phyloP scores from a whole-genome alignment of 192 early-diverging fungal species.

The Thamnidium elegans region DNA sequence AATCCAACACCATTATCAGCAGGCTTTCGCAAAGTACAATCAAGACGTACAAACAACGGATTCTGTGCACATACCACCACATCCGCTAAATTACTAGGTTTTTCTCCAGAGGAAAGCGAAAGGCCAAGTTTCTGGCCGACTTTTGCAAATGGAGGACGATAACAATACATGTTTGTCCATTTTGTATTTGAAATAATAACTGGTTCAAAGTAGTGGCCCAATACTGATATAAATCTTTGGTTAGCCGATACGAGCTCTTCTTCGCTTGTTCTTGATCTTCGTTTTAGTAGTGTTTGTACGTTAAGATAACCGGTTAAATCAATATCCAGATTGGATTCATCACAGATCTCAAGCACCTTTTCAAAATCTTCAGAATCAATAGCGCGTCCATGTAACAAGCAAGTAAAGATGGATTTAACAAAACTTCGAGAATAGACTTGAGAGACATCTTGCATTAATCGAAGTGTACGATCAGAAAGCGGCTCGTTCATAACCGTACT shows the following conservation, averaged over 20 bases:
- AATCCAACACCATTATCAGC: conserved; percentile 27
- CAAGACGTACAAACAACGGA: conserved; percentile 67
- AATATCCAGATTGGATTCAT: conserved; percentile 48
- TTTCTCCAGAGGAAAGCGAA: conserved; percentile 34
- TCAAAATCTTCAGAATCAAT: conserved; percentile 46
- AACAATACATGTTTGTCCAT: conserved; percentile 60
- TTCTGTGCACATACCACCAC: conserved; percentile 60
- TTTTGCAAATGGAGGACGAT: conserved; percentile 49
- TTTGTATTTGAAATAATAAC: conserved; percentile 38
- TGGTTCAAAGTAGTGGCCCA: conserved; percentile 62
- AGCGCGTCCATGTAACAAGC: conserved; percentile 46
- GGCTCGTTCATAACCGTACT: neutral
- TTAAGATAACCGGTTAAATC: conserved; percentile 58
- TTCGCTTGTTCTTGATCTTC: conserved; percentile 32
- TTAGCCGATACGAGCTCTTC: conserved; percentile 40
- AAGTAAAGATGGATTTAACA: conserved; percentile 51
- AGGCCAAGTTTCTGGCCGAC: conserved; percentile 23
- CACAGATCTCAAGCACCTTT: conserved; percentile 46
- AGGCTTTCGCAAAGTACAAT: conserved; percentile 63
- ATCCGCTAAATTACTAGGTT: conserved; percentile 38
- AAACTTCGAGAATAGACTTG: conserved; percentile 51
- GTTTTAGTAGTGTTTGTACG: conserved; percentile 43
- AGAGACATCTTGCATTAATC: conserved; percentile 40
- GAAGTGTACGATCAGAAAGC: conserved; percentile 28
- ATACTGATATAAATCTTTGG: conserved; percentile 51